Base-by-base conservation (phyloP, 257 asterid genomes). In the Primulina huaijiensis region DNA sequence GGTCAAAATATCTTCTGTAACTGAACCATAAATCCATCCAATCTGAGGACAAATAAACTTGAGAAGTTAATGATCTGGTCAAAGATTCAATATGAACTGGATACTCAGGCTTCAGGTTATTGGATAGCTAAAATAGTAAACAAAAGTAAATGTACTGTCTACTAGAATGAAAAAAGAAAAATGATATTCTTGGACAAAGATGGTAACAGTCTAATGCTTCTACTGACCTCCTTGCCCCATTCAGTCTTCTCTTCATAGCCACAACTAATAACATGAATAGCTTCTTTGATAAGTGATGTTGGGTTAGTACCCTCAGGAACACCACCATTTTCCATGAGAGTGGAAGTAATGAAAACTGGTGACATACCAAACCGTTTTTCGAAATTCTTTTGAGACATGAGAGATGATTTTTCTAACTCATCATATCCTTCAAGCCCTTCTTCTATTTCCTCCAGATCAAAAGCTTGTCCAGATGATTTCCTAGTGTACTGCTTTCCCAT, bases 371-470 rank as follows among this genome's bases (percentile, higher is more conserved):
- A 90, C 65, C 95, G 79, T 78, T 90, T 88, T 52, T 90, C 95
- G 6, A 88, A 88, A 73, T 83, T 85, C 85, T 86, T 90, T 65
- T 88, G 97, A 25, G 95, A 88, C 97, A 90, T 90, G 81, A 90
- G 91, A 8, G 95, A 88, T 37, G 97, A 88, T 75, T 88, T 90
- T 64, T 90, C 97, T 27, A 88, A 84, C 77, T 90, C 97, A 43
- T 88, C 97, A 65, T 90, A 90, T 64, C 97, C 97, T 78, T 90
- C 97, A 31, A 88, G 82, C 29, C 97, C 95, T 85, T 88, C 97
- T 73, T 88, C 97, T 43, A 90, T 90, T 77, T 86, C 93, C 87
- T 90, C 97, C 23, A 90, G 95, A 71, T 88, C 92, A 64, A 83
- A 88, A 30, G 76, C 82, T 10, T 83, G 81, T 71, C 77, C 84